These are phyloP conservation scores for Catharanthus roseus DNA, from an alignment of 257 asterid species.

Conservation along the genomic window DNA sequence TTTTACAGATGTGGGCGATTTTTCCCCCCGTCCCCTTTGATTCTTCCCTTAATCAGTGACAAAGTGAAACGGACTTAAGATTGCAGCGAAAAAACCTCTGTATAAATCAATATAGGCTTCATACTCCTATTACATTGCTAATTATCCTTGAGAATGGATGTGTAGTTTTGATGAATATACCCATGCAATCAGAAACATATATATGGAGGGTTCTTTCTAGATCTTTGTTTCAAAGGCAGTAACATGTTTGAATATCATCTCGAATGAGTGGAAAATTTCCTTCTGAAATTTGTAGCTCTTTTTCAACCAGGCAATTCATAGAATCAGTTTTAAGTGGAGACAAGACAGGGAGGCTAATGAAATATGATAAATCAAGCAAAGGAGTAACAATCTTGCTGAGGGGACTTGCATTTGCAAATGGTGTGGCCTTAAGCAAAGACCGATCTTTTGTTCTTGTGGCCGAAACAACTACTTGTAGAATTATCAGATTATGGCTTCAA, in stretches of 20 bases:
- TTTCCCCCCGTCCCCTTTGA: too few relatives aligned
- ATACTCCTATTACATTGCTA: too few relatives aligned
- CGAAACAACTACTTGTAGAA: constrained; percentile 34
- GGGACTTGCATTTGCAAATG: constrained; percentile 63
- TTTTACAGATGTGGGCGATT: too few relatives aligned
- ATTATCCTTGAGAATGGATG: too few relatives aligned
- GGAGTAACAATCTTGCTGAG: constrained; percentile 39
- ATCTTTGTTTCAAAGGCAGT: neutral
- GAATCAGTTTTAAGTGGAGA: constrained; percentile 36
- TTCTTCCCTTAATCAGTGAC: too few relatives aligned
- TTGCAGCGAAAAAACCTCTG: too few relatives aligned
- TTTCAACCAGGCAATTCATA: constrained; percentile 40
- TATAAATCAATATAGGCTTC: too few relatives aligned
- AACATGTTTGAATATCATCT: neutral
- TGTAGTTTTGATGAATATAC: too few relatives aligned
- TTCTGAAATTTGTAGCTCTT: neutral
- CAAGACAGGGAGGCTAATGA: constrained; percentile 64
- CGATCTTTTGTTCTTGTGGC: constrained; percentile 38
- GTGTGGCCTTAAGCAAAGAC: constrained; percentile 66
- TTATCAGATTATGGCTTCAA: constrained; percentile 44
- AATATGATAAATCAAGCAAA: constrained; percentile 41
- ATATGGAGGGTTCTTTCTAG: neutral
- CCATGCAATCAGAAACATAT: too few relatives aligned
- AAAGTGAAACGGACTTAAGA: too few relatives aligned
- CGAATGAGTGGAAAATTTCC: neutral